phyloP scores from a whole-genome alignment of 805 yeast genomes.

The Saccharomycopsis javanensis region DNA sequence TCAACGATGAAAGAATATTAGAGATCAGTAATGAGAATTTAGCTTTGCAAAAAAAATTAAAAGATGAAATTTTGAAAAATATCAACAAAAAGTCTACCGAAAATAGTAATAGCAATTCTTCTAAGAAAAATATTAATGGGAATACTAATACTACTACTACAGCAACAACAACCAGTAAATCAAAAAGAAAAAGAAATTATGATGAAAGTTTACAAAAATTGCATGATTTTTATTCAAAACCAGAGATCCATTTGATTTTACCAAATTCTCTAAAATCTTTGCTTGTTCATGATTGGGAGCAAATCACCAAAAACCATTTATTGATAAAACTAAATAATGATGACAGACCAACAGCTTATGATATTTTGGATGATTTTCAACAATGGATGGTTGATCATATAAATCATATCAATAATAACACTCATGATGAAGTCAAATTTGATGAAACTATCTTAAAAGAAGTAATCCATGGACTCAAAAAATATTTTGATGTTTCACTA shows the following conservation, averaged over 20 bases:
- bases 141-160: neutral
- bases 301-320: conserved; percentile 69
- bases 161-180: neutral
- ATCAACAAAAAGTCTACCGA: conserved; percentile 15
- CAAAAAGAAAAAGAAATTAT: conserved; percentile 23
- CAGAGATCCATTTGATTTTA: conserved; percentile 44
- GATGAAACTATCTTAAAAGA: conserved; percentile 50
- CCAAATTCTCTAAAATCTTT: conserved; percentile 59
- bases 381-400: conserved; percentile 18
- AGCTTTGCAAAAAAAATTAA: conserved; percentile 50
- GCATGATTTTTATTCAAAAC: conserved; percentile 22
- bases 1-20: conserved; percentile 54
- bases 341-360: conserved; percentile 36
- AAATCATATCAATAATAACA: conserved; percentile 23
- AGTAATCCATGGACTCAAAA: conserved; percentile 55
- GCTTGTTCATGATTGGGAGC: conserved; percentile 91
- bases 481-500: conserved; percentile 66
- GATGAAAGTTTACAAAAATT: conserved; percentile 26
- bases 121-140: neutral
- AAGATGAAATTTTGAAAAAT: conserved; percentile 32
- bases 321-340: conserved; percentile 51
- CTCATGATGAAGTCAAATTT: no score
- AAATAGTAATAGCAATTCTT: neutral
- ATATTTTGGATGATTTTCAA: conserved; percentile 46
- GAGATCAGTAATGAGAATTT: conserved; percentile 62